Percentiles rank a stretch among this genome's conserved stretches.
Conservation (phyloP, 805 yeast genomes). For the Myxozyma nipponensis region DNA sequence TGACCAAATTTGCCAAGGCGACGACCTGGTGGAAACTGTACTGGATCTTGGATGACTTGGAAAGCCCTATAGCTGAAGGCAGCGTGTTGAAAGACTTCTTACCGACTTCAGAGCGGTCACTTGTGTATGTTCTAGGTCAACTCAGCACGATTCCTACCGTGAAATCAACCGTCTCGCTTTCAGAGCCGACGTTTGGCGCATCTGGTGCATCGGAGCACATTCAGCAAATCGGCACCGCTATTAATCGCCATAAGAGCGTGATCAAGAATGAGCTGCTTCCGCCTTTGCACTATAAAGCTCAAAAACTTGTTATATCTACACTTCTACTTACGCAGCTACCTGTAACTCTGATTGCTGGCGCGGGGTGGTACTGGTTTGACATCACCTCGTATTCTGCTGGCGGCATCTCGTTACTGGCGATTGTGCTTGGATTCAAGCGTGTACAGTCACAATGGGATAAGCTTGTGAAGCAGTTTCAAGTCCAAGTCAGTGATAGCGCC, state of each 20-base stretch:
- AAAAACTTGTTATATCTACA: conserved; percentile 32
- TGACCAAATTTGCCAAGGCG: conserved; percentile 24
- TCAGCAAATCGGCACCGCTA: conserved; percentile 8
- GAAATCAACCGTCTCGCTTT: background rate
- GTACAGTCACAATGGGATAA: conserved; percentile 38
- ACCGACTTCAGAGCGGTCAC: conserved; percentile 33
- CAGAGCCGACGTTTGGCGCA: conserved; percentile 1
- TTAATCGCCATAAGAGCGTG: conserved; percentile 1
- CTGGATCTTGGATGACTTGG: conserved; percentile 38
- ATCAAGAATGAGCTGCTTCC: conserved; percentile 13
- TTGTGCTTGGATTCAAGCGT: conserved; percentile 36
- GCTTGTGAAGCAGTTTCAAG: conserved; percentile 29
- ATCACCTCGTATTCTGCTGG: conserved; percentile 37
- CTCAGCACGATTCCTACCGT: conserved; percentile 25
- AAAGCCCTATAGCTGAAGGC: conserved; percentile 26
- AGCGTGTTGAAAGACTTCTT: conserved; percentile 28
- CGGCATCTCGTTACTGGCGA: conserved; percentile 38
- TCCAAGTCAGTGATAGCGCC: conserved; percentile 30
- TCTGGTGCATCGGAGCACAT: background rate
- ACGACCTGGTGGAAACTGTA: conserved; percentile 40
- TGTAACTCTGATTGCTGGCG: conserved; percentile 31
- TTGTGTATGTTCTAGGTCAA: conserved; percentile 36
- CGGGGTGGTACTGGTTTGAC: conserved; percentile 35
- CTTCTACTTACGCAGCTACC: conserved; percentile 39
- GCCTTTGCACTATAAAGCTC: conserved; percentile 34